These are phyloP conservation scores for Podaxis carcinomalis DNA, from an alignment of 768 basidiomycete genomes.

Conservation along the genomic window DNA sequence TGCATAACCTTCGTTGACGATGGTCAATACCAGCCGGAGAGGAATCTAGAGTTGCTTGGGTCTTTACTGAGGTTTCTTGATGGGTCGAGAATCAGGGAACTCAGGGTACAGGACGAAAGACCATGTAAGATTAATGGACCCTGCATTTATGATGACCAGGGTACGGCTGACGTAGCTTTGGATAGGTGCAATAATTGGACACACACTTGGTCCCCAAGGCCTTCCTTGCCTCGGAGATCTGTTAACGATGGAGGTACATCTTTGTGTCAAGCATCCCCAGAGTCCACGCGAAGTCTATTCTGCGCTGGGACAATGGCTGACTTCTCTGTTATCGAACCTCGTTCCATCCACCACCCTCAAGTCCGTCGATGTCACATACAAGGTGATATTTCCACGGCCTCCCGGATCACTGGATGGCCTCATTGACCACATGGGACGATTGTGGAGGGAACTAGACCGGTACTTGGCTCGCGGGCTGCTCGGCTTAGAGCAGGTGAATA, in stretches of 20 bases:
- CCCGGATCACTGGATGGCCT: background rate
- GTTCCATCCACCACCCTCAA: background rate
- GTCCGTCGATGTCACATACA: slow-evolving; percentile 1
- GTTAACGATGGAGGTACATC: background rate
- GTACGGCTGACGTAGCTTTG: background rate
- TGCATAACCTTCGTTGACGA: slow-evolving; percentile 2
- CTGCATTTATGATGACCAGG: background rate
- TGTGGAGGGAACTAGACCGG: slow-evolving; percentile 3
- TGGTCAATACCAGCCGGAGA: slow-evolving; percentile 1
- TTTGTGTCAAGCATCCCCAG: background rate
- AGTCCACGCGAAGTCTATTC: background rate
- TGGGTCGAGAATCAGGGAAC: background rate
- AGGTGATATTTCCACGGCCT: background rate
- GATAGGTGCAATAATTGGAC: background rate
- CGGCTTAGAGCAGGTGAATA: background rate
- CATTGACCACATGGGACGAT: background rate
- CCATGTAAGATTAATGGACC: slow-evolving; percentile 3
- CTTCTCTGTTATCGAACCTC: background rate
- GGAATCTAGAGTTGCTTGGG: slow-evolving; percentile 1
- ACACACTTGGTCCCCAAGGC: background rate
- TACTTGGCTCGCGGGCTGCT: background rate
- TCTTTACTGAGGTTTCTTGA: slow-evolving; percentile 7
- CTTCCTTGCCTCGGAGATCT: background rate
- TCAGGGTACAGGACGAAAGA: slow-evolving; percentile 10
- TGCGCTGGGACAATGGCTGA: slow-evolving; percentile 1